phyloP scores from a whole-genome alignment of 176 grass and related monocot species.

The Oryza officinalis region DNA sequence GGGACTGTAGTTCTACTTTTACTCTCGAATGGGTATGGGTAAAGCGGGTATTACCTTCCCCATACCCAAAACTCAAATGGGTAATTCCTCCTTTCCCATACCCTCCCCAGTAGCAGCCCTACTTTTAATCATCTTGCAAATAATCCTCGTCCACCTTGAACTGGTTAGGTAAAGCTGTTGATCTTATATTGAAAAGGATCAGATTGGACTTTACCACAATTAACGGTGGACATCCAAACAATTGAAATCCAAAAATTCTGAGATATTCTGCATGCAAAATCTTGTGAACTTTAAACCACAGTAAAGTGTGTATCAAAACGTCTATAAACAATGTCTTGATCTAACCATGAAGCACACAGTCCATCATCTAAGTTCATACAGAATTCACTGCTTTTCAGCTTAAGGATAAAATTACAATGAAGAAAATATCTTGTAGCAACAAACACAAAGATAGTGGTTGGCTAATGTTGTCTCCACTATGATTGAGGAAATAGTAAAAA shows the following conservation, averaged over 20 bases:
- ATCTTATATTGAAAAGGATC: conserved; percentile 3
- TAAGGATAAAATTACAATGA: background rate
- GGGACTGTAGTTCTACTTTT: no score
- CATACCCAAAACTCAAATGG: no score
- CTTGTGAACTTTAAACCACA: background rate
- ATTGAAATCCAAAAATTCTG: background rate
- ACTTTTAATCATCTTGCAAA: background rate
- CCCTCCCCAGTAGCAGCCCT: no score
- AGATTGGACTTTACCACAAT: background rate
- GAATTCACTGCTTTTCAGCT: background rate
- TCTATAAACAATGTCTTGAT: background rate
- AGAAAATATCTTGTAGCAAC: background rate
- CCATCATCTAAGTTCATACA: background rate
- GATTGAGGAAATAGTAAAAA: background rate
- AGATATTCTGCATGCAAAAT: background rate
- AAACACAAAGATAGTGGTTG: background rate
- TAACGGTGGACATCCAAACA: background rate
- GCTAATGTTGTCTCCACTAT: background rate
- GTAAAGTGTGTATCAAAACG: background rate
- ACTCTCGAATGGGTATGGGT: no score
- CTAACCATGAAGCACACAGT: background rate
- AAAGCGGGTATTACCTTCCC: no score
- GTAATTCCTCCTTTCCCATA: no score
- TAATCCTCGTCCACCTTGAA: background rate
- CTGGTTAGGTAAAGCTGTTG: background rate